Evolutionary conservation across 2,329 filamentous ascomycete genomes (phyloP), one percentile per base, ranked within the genome.

Genomic region (Fragosphaeria purpurea): DNA sequence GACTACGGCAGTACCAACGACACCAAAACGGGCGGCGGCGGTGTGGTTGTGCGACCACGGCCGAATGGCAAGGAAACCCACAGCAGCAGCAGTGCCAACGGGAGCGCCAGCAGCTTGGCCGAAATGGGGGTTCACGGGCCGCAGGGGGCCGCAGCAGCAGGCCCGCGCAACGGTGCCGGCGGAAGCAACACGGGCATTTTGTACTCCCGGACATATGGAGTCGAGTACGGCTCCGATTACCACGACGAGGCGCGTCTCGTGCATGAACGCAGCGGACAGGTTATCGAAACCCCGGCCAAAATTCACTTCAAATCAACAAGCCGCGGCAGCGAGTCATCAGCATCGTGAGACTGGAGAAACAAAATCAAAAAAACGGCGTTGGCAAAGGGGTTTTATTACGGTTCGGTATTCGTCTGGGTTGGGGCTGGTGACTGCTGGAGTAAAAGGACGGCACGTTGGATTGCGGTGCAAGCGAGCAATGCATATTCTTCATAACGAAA

Each of bases 171-270:
- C 34, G 33, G 35, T n/a, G 38, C 12, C 34, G 42, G 40, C 4
- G 49, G 31, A 39, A 40, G 31, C 5, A 43, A 31, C 7, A 50
- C 42, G 35, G 53, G 56, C 22, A 58, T 58, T 10, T 11, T 56
- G 22, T 56, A 48, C 40, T 50, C 50, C 35, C 49, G 53, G 42
- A 50, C 52, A 13, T 58, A 57, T 13, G 41, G 45, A 1, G 50
- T 58, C 10, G 54, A 56, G 51, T 58, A 58, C 51, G 47, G 46
- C 43, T 38, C 46, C 4, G 52, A 51, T n/a, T 51, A 51, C 44
- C 38, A 53, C 22, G 55, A 55, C 49, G 50, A 56, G 45, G 53
- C 53, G 4, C 50, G 51, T 34, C 49, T 56, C 7, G 50, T 56
- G 44, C 47, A 47, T 6, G 41, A 48, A 31, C 46, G 38, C 11